Conservation (phyloP, 768 basidiomycete genomes). For the Erythrobasidium yunnanense region DNA sequence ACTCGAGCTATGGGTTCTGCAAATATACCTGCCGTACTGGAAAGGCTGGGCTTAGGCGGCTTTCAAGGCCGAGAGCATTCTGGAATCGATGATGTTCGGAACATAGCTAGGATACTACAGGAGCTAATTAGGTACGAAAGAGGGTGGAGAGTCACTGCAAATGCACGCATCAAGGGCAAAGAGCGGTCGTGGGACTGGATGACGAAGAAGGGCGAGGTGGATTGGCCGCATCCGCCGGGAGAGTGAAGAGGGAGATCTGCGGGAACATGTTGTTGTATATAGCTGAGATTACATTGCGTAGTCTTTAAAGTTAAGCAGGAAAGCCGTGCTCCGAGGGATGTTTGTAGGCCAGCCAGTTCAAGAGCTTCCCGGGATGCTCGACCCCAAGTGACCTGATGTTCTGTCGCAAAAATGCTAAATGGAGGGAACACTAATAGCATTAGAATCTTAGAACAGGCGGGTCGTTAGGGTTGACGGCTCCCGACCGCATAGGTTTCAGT, state of each 20-base stretch:
- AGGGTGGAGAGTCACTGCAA: constrained; percentile 60
- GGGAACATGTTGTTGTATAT: neutral
- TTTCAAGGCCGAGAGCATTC: constrained; percentile 79
- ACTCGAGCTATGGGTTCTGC: neutral
- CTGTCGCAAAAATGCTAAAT: no score
- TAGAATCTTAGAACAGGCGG: no score
- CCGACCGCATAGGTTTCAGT: no score
- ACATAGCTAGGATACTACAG: constrained; percentile 67
- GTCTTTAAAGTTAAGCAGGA: neutral
- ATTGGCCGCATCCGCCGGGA: constrained; percentile 8
- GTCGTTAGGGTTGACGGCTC: no score
- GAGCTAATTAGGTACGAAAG: constrained; percentile 61
- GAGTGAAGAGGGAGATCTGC: neutral
- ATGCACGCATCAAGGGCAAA: constrained; percentile 53
- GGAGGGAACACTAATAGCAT: no score
- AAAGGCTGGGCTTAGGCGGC: constrained; percentile 52
- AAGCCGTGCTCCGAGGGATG: no score
- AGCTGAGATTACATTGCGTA: neutral
- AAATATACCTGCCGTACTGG: constrained; percentile 20
- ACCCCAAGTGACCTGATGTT: neutral
- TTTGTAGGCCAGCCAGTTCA: no score
- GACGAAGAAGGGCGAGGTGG: constrained; percentile 38
- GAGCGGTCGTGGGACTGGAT: constrained; percentile 63
- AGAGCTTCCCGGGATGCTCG: neutral
- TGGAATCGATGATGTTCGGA: constrained; percentile 85